Evolutionary conservation across 345 rosid species (phyloP), one percentile per base, ranked within the genome.

Genomic region (Linum trigynum): DNA sequence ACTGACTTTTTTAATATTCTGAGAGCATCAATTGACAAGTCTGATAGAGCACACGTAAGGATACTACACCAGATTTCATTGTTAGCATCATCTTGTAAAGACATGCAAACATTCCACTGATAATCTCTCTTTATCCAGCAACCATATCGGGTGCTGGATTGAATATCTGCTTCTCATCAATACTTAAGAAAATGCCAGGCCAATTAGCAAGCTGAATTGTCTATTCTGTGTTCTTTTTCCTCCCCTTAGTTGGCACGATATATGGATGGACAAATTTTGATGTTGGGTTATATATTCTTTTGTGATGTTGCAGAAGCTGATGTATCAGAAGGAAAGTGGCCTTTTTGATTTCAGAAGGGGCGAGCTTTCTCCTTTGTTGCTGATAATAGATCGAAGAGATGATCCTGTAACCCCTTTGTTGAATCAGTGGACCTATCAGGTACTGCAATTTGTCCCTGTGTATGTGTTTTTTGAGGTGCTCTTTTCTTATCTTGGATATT

Each of bases 381-480:
- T 88, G 69, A 75, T 94, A 65, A 55, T 94, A 76, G 99, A 94
- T 80, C 81, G 97, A 82, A 90, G 99, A 73, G 97, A 94, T 74
- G 97, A 94, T 70, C 97, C 92, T 2, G 96, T 88, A 73, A 86
- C 99, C 59, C 97, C 99, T 50, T 78, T 90, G 76, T 82, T 88
- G 68, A 94, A 94, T 70, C 99, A 87, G 78, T 94, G 99, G 99
- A 94, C 97, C 68, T 94, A 94, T 80, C 96, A 90, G 95, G 96
- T 88, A 74, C 62, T 41, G 56, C 68, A 38, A 12, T 23, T 69
- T 77, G 72, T 70, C 59, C 69, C 7, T 68, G 17, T 57, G 55
- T 61, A 37, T 38, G 39, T 56, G 57, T 53, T 32, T 57, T 38
- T 62, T 67, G 3, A 69, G 39, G 48, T 50, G 39, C 74, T 66